Evolutionary conservation across 2,329 filamentous ascomycete genomes (phyloP).

Genomic region (Curvularia spicifera): DNA sequence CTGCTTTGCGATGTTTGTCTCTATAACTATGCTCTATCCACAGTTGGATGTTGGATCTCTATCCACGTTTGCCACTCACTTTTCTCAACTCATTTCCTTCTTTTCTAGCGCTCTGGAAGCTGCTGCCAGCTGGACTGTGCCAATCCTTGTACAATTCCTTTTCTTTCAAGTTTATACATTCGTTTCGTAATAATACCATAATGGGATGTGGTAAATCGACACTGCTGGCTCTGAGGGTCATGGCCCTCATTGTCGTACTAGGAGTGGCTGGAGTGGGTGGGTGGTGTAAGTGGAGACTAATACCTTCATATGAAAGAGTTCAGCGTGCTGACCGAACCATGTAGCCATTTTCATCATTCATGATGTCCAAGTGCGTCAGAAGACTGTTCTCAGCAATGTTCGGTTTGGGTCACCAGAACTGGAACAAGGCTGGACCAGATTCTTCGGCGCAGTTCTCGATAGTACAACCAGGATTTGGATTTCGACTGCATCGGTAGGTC

Average conservation of each 20-base stretch:
- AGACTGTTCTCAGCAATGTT: constrained; percentile 21
- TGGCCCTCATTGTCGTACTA: constrained; percentile 31
- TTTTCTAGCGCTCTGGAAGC: constrained; percentile 35
- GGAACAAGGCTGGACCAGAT: constrained; percentile 28
- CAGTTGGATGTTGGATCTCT: constrained; percentile 1
- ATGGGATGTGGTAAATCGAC: constrained; percentile 29
- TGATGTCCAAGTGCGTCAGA: constrained; percentile 31
- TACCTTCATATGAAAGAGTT: background rate
- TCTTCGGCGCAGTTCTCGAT: constrained; percentile 22
- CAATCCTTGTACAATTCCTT: constrained; percentile 16
- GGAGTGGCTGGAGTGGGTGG: constrained; percentile 32
- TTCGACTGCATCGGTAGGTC: constrained; percentile 35
- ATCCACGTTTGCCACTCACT: constrained; percentile 11
- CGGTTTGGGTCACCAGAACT: constrained; percentile 14
- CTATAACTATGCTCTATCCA: constrained; percentile 13
- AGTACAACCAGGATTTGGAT: constrained; percentile 33
- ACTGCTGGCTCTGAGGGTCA: constrained; percentile 28
- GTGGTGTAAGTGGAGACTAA: constrained; percentile 29
- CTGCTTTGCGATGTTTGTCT: constrained; percentile 7
- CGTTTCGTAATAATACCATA: constrained; percentile 8
- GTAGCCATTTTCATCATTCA: constrained; percentile 29
- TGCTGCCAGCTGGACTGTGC: constrained; percentile 38
- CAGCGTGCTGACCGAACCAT: background rate
- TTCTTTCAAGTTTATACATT: constrained; percentile 1
- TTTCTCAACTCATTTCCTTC: constrained; percentile 17